phyloP scores from a whole-genome alignment of 2,329 filamentous ascomycete species.

The Penicillium sp. region DNA sequence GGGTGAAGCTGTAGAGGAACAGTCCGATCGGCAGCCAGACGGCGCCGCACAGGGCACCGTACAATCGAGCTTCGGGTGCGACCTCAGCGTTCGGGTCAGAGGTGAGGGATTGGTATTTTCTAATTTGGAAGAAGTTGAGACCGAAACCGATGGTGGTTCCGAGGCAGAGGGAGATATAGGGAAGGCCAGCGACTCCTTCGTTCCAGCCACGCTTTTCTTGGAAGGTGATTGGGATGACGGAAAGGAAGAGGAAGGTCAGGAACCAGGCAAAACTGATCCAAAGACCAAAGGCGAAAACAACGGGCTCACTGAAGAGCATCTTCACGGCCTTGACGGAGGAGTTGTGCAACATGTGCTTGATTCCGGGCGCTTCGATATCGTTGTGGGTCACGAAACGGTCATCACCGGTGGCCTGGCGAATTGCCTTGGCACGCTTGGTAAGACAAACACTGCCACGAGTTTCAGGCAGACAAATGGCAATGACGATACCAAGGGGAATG shows the following conservation, averaged over 20 bases:
- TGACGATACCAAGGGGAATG: constrained; percentile 41
- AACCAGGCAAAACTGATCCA: constrained; percentile 50
- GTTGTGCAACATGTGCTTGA: constrained; percentile 35
- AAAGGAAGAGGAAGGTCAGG: constrained; percentile 48
- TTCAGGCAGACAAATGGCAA: constrained; percentile 40
- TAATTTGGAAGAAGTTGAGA: constrained; percentile 45
- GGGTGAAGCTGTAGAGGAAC: constrained; percentile 49
- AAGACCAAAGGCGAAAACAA: constrained; percentile 44
- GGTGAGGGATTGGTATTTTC: constrained; percentile 42
- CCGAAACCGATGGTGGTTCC: constrained; percentile 44
- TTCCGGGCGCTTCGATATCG: constrained; percentile 44
- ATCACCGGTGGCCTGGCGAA: constrained; percentile 43
- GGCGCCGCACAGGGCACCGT: constrained; percentile 44
- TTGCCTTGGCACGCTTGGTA: constrained; percentile 42
- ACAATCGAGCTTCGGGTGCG: constrained; percentile 42
- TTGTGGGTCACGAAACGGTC: constrained; percentile 44
- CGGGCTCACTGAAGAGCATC: constrained; percentile 44
- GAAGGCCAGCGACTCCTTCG: constrained; percentile 44
- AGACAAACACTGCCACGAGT: constrained; percentile 44
- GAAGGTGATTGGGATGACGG: constrained; percentile 45
- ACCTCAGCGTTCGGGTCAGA: constrained; percentile 26
- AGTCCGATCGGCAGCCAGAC: constrained; percentile 43
- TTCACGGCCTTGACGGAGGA: constrained; percentile 47
- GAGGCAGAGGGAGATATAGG: constrained; percentile 45
- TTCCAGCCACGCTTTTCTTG: constrained; percentile 46